Evolutionary conservation across 148 eudicot genomes (phyloP).

Genomic region (Fallopia convolvulus): DNA sequence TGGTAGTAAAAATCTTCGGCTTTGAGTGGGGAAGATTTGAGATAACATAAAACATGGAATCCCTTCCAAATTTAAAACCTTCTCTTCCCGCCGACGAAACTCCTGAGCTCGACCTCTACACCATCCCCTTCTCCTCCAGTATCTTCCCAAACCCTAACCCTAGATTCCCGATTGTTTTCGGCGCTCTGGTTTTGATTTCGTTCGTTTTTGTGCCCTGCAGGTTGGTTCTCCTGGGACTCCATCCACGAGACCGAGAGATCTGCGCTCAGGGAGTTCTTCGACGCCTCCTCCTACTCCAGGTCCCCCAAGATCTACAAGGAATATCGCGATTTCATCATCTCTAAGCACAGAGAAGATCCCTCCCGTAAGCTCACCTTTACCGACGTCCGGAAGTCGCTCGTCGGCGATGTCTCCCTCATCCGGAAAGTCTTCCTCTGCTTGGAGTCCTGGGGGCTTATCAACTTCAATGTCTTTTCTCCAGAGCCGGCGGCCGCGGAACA

Average conservation of each 20-base stretch:
- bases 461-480: constrained; percentile 28
- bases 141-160: constrained; percentile 16
- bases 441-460: constrained; percentile 73
- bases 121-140: constrained; percentile 76
- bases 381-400: constrained; percentile 73
- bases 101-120: constrained; percentile 67
- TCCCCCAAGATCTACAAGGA: constrained; percentile 90
- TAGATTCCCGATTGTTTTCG: not conserved
- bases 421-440: constrained; percentile 68
- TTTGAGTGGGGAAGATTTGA: too few species aligned
- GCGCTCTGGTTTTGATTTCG: not conserved
- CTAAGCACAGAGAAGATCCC: constrained; percentile 73
- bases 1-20: too few species aligned
- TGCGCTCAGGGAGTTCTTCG: constrained; percentile 70
- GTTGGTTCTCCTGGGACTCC: constrained; percentile 87
- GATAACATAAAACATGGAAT: not conserved
- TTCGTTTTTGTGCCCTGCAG: constrained; percentile 27
- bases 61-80: constrained; percentile 18
- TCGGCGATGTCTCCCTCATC: constrained; percentile 63
- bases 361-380: constrained; percentile 56
- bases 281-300: constrained; percentile 63
- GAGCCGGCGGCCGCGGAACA: constrained; percentile 22
- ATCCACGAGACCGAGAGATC: constrained; percentile 70
- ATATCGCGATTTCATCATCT: constrained; percentile 81
- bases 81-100: constrained; percentile 34